Base-by-base conservation (phyloP, 805 yeast species). In the Myxozyma melibiosi region DNA sequence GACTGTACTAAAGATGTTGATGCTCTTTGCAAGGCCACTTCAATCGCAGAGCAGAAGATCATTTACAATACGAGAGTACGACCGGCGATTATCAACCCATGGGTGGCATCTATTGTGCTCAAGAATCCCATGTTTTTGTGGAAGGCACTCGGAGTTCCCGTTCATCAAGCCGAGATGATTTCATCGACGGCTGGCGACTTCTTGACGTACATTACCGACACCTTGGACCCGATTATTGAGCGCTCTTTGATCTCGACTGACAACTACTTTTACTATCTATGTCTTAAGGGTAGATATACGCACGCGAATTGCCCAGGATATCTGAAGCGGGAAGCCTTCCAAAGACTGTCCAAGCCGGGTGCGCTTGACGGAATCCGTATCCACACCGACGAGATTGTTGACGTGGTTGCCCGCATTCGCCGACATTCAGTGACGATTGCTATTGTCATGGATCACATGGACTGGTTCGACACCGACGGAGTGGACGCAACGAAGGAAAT, bases 61-160 rank as follows among this genome's bases (percentile, higher is more conserved):
- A 78, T 88, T 55, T 88, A 94, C 92, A 74, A 81, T 51, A 68
- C 72, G 1, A 76, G 76, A 45, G 78, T 88, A 53, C 81, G 83
- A 61, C 94, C 94, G 3, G 81, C 86, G 3, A 75, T 88, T 46
- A 81, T 86, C 73, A 85, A 85, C 67, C 87, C 88, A 20, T 64
- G 85, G 49, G 84, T 87, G 53, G 83, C 87, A 16, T 81, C 81
- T 49, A 66, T 86, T 28, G 74, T 88, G 49, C 80, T 88, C 40
- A 90, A 90, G n/a, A 88, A 88, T 70, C 91, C 92, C 20, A 70
- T 87, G n/a, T 88, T 88, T 70, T 76, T 88, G 56, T 88, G 96
- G 96, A 87, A 86, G 69, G 95, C 95, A 0, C 76, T 88, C 24
- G 95, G 96, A n/a, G 96, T 88, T 45, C 96, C 95, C 4, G 82